Conservation (phyloP, 306 rosid genomes). For the Trichosanthes truncata region DNA sequence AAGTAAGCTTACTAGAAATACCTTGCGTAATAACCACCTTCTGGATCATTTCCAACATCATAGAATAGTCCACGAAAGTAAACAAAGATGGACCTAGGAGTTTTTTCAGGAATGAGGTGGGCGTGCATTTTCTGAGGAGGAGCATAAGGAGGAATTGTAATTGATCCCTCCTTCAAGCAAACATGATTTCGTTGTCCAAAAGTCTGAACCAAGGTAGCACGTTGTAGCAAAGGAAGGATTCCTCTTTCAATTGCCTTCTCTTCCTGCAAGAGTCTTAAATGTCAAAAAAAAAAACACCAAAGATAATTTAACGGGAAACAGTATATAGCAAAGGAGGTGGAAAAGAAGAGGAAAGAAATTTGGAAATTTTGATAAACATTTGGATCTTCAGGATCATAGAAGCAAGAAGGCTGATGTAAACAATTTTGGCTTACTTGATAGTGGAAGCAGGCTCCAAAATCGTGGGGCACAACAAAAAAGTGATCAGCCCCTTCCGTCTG, state of each 20-base stretch:
- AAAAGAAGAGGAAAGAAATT: not conserved
- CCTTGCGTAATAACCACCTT: slow-evolving; percentile 97
- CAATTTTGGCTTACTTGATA: slow-evolving; percentile 43
- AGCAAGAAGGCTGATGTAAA: not conserved
- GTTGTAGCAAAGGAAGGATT: slow-evolving; percentile 63
- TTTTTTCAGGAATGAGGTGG: slow-evolving; percentile 67
- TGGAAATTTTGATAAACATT: not conserved
- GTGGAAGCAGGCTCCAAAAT: slow-evolving; percentile 96
- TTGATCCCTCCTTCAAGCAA: slow-evolving; percentile 75
- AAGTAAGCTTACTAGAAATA: slow-evolving; percentile 14
- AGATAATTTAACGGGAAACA: not conserved
- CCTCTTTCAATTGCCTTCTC: slow-evolving; percentile 93
- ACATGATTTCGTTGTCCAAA: slow-evolving; percentile 88
- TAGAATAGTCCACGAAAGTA: slow-evolving; percentile 85
- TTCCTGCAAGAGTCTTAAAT: slow-evolving; percentile 39
- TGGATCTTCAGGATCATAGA: not conserved
- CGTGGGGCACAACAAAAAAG: slow-evolving; percentile 94
- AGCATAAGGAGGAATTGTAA: slow-evolving; percentile 88
- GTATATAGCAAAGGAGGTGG: not conserved
- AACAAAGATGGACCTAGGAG: slow-evolving; percentile 79
- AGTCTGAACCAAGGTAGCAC: slow-evolving; percentile 87
- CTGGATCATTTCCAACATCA: slow-evolving; percentile 93
- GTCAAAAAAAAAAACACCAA: not conserved
- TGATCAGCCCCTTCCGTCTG: slow-evolving; percentile 95
- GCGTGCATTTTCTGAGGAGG: slow-evolving; percentile 91